phyloP scores from a whole-genome alignment of 306 rosid genomes.

The Hippophae tibetana region DNA sequence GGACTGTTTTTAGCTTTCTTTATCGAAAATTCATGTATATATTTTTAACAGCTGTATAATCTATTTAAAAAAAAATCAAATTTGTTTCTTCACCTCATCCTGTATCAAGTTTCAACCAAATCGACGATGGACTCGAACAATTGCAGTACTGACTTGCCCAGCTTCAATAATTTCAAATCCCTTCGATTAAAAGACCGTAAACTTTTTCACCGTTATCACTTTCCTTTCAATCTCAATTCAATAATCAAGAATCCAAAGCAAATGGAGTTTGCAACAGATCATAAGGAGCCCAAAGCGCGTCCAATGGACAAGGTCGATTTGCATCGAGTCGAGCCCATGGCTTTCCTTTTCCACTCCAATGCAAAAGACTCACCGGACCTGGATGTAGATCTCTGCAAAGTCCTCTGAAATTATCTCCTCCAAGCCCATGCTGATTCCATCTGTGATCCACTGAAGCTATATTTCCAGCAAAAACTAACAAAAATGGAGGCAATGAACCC shows the following conservation, averaged over 20 bases:
- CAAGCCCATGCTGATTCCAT: constrained; percentile 92
- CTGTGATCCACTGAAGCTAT: constrained; percentile 65
- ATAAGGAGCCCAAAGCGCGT: constrained; percentile 91
- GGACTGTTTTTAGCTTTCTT: no score
- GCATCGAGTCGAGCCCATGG: constrained; percentile 91
- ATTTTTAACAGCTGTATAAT: no score
- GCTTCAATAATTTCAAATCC: no score
- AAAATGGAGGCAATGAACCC: constrained; percentile 74
- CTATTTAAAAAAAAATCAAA: no score
- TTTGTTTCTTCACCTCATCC: no score
- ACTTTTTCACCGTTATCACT: no score
- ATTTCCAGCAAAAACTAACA: constrained; percentile 68
- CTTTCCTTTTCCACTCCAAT: constrained; percentile 97
- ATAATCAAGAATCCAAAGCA: constrained; percentile 51
- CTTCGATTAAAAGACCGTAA: no score
- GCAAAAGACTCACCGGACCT: constrained; percentile 79
- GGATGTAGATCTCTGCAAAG: constrained; percentile 76
- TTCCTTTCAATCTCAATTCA: no score
- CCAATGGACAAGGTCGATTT: constrained; percentile 74
- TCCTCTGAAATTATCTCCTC: constrained; percentile 72
- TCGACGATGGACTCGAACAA: no score
- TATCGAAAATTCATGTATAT: no score
- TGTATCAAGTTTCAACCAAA: no score
- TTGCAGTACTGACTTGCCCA: no score
- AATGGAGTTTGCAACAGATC: constrained; percentile 69